Base-by-base conservation (phyloP, 805 yeast species). In the Candida yuanshanica region DNA sequence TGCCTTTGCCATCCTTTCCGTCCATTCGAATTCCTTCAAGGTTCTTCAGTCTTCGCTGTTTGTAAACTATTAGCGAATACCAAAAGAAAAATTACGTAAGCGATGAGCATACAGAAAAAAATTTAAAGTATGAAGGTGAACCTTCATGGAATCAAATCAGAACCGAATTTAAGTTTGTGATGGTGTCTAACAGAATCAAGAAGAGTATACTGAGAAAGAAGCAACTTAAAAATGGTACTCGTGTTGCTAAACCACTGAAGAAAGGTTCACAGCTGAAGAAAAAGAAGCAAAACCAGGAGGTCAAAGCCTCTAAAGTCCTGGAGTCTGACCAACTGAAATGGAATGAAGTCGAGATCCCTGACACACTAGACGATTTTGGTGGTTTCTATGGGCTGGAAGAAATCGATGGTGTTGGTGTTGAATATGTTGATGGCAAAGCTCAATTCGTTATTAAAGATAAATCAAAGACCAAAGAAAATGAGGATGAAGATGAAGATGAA, bases 351-450 rank as follows among this genome's bases (percentile, higher is more conserved):
- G 83, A 81, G 2, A 74, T 90, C 39, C 91, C 95, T 5, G 91
- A 86, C 48, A 81, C 87, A 20, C 63, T 86, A 37, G 95, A 81
- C 45, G 96, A 88, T 60, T 86, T 83, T 56, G 90, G 85, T 49
- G 96, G 96, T 0, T 83, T 90, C 53, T 88, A 81, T 59, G 99
- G 97, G 0, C 66, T 93, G 26, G 99, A 91, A 60, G 98, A 91
- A 59, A 72, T 93, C 38, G 96, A 88, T 43, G 97, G 96, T 34
- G 97, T 91, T 25, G 90, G 75, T 53, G 90, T 91, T 7, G 78
- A 84, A 45, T 70, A 80, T 41, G 75, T 78, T 2, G 68, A 85
- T 46, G 96, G 95, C 12, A 65, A 69, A 38, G 79, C 83, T 0
- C 74, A 75, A 40, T 83, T 82, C 53, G 56, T 70, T n/a, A 70